A percentile compares a stretch with the other conserved stretches of the same genome.
Conservation (phyloP, 192 early-diverging fungal species). For the Glomus cerebriforme region DNA sequence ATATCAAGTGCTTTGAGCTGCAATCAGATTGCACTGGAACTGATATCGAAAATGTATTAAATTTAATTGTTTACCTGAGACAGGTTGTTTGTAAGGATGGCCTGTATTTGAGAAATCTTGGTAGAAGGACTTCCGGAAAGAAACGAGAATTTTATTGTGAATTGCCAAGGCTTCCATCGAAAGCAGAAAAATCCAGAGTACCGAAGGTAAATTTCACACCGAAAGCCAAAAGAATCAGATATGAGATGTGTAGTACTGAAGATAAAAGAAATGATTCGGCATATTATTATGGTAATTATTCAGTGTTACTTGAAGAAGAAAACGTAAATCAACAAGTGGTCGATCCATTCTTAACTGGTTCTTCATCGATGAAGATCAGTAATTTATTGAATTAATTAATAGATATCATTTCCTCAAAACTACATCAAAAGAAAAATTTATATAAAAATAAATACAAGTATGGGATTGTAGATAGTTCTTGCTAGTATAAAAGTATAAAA, state of each 20-base stretch:
- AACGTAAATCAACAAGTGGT: background rate
- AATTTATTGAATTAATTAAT: background rate
- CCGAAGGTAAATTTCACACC: background rate
- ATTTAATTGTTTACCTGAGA: constrained; percentile 9
- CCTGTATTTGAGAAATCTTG: background rate
- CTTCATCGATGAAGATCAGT: background rate
- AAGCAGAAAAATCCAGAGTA: constrained; percentile 7
- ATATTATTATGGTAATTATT: background rate
- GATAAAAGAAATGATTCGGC: background rate
- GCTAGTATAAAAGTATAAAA: too few relatives aligned
- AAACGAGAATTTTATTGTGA: background rate
- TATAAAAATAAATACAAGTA: too few relatives aligned
- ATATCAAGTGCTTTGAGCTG: background rate
- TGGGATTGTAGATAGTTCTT: too few relatives aligned
- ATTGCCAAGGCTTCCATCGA: constrained; percentile 8
- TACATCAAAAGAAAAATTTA: too few relatives aligned
- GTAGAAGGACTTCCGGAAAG: background rate
- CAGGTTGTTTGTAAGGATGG: constrained; percentile 15
- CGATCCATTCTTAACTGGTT: background rate
- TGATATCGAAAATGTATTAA: constrained; percentile 8
- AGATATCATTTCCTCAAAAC: too few relatives aligned
- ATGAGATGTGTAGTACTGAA: background rate
- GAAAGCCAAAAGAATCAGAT: background rate
- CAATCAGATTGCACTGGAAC: background rate
- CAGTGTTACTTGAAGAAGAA: constrained; percentile 5